Percentiles rank a stretch among this genome's conserved stretches.
These are phyloP conservation scores for Schizopora paradoxa DNA, from an alignment of 1,284 basidiomycete genomes.

Conservation along the genomic window DNA sequence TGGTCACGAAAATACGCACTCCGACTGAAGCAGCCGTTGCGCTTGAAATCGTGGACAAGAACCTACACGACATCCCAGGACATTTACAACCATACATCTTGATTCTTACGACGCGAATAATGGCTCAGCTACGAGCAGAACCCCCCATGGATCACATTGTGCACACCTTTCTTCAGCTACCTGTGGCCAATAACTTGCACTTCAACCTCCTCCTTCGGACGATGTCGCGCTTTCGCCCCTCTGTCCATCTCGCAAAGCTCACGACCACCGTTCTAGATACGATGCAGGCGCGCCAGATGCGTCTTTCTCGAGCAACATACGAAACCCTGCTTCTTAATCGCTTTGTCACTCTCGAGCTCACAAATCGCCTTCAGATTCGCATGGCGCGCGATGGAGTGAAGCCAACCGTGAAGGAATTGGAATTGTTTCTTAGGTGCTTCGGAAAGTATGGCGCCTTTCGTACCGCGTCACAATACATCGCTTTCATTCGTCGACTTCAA, in stretches of 20 bases:
- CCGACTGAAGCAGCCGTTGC: slow-evolving; percentile 36
- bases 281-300: slow-evolving; percentile 39
- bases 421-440: slow-evolving; percentile 46
- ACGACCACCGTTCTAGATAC: slow-evolving; percentile 38
- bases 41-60: slow-evolving; percentile 30
- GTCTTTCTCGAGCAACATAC: slow-evolving; percentile 40
- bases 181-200: slow-evolving; percentile 34
- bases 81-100: slow-evolving; percentile 39
- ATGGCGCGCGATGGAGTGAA: slow-evolving; percentile 37
- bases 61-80: slow-evolving; percentile 32
- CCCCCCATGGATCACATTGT: slow-evolving; percentile 39
- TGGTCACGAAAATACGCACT: slow-evolving; percentile 42
- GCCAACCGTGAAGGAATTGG: slow-evolving; percentile 39
- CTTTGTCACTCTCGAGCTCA: slow-evolving; percentile 44
- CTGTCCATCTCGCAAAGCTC: slow-evolving; percentile 35
- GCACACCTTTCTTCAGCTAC: slow-evolving; percentile 38
- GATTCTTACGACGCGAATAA: slow-evolving; percentile 42
- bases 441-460: slow-evolving; percentile 38
- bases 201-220: slow-evolving; percentile 54
- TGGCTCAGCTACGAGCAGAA: slow-evolving; percentile 44
- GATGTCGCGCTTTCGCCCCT: slow-evolving; percentile 39
- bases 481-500: slow-evolving; percentile 31
- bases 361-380: slow-evolving; percentile 39
- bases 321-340: slow-evolving; percentile 41
- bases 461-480: slow-evolving; percentile 35